Conservation (phyloP, 257 asterid species). For the Solanum neorickii region DNA sequence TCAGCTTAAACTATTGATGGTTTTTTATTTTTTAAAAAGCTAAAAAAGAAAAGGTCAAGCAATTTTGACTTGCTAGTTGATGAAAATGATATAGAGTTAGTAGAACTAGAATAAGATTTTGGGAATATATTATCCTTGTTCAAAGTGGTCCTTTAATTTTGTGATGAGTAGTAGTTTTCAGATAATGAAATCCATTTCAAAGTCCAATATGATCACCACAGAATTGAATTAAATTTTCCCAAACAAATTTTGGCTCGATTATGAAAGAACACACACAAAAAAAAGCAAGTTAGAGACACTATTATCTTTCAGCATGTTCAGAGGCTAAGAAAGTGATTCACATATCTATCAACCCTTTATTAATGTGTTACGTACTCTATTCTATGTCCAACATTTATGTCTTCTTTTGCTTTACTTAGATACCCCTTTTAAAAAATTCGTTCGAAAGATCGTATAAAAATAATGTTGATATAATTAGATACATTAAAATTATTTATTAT, state of each 20-base stretch:
- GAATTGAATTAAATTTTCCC: background rate
- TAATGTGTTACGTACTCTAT: background rate
- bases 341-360: background rate
- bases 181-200: background rate
- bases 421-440: background rate
- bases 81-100: background rate
- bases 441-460: no score
- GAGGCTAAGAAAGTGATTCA: constrained; percentile 30
- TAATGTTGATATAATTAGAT: fast-evolving
- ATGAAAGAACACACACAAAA: background rate
- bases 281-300: background rate
- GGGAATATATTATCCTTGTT: background rate
- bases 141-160: background rate
- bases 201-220: background rate
- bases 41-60: background rate
- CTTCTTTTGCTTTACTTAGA: background rate
- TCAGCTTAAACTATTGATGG: background rate
- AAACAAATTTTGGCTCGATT: background rate
- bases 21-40: background rate
- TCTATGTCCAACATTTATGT: background rate
- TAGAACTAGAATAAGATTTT: background rate
- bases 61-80: background rate
- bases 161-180: background rate
- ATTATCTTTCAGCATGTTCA: constrained; percentile 42
- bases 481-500: no score